Evolutionary conservation across 306 rosid genomes (phyloP), one percentile per base, ranked within the genome.

Genomic region (Ammopiptanthus mongolicus): DNA sequence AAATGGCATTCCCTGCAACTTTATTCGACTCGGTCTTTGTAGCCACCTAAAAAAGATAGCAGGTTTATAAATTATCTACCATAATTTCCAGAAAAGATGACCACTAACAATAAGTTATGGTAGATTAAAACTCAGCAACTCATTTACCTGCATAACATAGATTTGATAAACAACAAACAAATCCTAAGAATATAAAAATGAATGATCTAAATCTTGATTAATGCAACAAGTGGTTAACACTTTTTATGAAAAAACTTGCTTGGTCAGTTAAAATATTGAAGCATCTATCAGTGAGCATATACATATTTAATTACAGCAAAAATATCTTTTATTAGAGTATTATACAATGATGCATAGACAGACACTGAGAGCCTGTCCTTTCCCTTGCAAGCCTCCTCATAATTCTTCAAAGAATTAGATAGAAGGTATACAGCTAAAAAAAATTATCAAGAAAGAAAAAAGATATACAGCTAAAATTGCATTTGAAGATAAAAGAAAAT

Each of bases 11-110:
- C 60, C 99, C 99, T 46, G 99, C 96, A 74, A 92, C 93, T 85
- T 95, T 95, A 85, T 92, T 95, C 14, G 99, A 90, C 84, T 95
- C 99, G 1, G 99, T 95, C 91, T 92, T 95, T 2, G 97, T 88
- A 34, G 99, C 97, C 88, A 95, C 99, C 99, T 95, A 80, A 59
- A 82, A 77, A 67, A 75, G 19, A 77, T 66, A 74, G 69, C 42
- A 65, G 31, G 18, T 81, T 69, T 65, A 61, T 73, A 75, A 75
- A 72, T 58, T 25, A 59, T 78, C 73, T 48, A 13, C 34, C 57
- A 8, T 62, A 59, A 77, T 50, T 58, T 77, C 62, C 63, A 56
- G 70, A 73, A 74, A 28, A 57, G 17, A 52, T 42, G 39, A 28
- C 41, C 44, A 65, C 17, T 65, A 74, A 67, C 53, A 62, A 68